Conservation (phyloP, 768 basidiomycete species). For the Agaricus blazei region DNA sequence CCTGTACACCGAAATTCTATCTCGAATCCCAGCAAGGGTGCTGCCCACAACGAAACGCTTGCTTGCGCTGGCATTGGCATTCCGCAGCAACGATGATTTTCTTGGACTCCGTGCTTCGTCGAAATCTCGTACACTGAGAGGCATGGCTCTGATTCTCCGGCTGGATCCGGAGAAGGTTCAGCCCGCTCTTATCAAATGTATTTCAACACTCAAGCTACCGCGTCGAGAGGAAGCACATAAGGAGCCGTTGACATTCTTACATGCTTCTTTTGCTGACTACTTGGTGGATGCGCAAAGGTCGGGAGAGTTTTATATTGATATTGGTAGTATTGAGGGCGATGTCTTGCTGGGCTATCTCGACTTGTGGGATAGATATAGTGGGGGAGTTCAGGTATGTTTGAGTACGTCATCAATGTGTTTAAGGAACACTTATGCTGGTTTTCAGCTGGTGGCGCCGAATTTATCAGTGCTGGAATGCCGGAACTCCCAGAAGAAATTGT, state of each 20-base stretch:
- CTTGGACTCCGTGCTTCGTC: no score
- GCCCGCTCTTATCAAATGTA: background rate
- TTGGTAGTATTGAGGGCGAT: background rate
- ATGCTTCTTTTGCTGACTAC: conserved; percentile 33
- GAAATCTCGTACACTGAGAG: background rate
- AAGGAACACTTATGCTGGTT: no score
- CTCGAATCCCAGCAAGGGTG: background rate
- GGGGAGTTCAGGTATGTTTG: no score
- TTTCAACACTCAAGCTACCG: background rate
- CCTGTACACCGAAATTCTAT: background rate
- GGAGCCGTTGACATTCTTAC: background rate
- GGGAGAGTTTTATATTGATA: conserved; percentile 8
- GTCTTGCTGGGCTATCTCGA: background rate
- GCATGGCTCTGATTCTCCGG: background rate
- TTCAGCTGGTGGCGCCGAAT: no score
- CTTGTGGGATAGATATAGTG: no score
- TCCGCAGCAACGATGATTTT: background rate
- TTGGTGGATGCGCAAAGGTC: background rate
- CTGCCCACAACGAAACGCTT: background rate
- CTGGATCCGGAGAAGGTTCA: background rate
- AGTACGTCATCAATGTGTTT: no score
- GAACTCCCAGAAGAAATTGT: no score
- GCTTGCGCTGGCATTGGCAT: background rate
- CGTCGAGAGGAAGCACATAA: background rate
- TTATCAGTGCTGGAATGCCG: no score